Conservation (phyloP, 2,329 filamentous ascomycete genomes). For the Furcasterigmium furcatum region DNA sequence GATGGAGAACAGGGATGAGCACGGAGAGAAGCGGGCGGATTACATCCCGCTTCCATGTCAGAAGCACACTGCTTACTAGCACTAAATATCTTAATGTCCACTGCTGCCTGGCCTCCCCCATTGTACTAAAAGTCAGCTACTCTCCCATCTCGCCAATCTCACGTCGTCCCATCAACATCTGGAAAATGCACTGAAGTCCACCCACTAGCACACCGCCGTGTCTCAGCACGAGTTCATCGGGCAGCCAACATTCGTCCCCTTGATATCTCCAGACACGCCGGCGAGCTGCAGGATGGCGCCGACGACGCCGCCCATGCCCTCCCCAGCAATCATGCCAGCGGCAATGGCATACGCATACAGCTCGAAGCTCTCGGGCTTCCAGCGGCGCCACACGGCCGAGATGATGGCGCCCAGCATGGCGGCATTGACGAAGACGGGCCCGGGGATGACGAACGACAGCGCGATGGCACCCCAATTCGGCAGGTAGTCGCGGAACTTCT, state of each 20-base stretch:
- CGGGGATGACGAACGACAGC: slow-evolving; percentile 55
- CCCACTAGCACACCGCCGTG: too few species aligned
- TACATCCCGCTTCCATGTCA: too few species aligned
- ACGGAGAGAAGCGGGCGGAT: too few species aligned
- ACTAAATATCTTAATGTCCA: too few species aligned
- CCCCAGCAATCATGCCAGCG: slow-evolving; percentile 59
- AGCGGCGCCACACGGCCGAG: slow-evolving; percentile 52
- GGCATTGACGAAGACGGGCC: slow-evolving; percentile 55
- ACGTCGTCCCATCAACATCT: too few species aligned
- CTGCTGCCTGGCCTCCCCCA: too few species aligned
- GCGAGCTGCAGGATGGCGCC: slow-evolving; percentile 22
- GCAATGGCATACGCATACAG: slow-evolving; percentile 58
- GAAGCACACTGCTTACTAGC: too few species aligned
- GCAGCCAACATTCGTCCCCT: slow-evolving; percentile 26
- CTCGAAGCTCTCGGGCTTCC: slow-evolving; percentile 48
- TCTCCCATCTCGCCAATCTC: too few species aligned
- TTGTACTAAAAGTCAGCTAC: too few species aligned
- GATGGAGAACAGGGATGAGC: too few species aligned
- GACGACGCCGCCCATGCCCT: slow-evolving; percentile 61
- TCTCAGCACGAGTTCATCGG: slow-evolving; percentile 23
- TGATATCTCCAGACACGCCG: slow-evolving; percentile 25
- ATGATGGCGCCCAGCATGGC: slow-evolving; percentile 52
- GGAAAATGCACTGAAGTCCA: too few species aligned
- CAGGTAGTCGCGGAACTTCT: slow-evolving; percentile 52
- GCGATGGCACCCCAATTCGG: slow-evolving; percentile 62